Evolutionary conservation across 805 yeast species (phyloP).

Genomic region (Ogataea wickerhamii): DNA sequence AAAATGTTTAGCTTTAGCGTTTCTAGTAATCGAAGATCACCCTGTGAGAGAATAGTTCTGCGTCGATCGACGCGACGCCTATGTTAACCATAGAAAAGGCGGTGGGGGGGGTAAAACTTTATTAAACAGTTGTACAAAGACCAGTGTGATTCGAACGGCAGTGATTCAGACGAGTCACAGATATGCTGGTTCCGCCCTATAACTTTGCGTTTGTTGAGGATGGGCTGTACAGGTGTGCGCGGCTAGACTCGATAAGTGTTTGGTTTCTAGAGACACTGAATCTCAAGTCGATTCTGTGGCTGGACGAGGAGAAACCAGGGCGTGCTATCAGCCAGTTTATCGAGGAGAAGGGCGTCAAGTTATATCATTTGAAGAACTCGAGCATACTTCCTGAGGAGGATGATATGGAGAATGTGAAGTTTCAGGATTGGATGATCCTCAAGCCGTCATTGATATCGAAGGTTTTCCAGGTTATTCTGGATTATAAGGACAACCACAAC

Average conservation of each 20-base stretch:
- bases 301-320: conserved; percentile 86
- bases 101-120: too few species aligned
- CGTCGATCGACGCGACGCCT: too few species aligned
- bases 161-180: too few species aligned
- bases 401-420: conserved; percentile 21
- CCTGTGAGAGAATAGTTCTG: too few species aligned
- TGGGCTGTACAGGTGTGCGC: conserved; percentile 79
- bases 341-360: conserved; percentile 49
- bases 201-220: conserved; percentile 89
- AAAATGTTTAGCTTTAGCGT: too few species aligned
- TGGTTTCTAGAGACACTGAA: conserved; percentile 75
- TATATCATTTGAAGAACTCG: conserved; percentile 40
- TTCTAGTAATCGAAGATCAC: too few species aligned
- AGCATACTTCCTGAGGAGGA: conserved; percentile 24
- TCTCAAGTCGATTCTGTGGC: conserved; percentile 62
- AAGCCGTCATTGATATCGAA: conserved; percentile 61
- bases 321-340: conserved; percentile 65
- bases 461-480: conserved; percentile 62
- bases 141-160: too few species aligned
- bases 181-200: conserved; percentile 93
- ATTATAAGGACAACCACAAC: conserved; percentile 58
- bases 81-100: too few species aligned
- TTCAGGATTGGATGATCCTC: conserved; percentile 68
- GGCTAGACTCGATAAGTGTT: conserved; percentile 68
- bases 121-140: too few species aligned